Evolutionary conservation across 2,329 filamentous ascomycete species (phyloP), one percentile per base, ranked within the genome.

Genomic region (Penicillium sp.): DNA sequence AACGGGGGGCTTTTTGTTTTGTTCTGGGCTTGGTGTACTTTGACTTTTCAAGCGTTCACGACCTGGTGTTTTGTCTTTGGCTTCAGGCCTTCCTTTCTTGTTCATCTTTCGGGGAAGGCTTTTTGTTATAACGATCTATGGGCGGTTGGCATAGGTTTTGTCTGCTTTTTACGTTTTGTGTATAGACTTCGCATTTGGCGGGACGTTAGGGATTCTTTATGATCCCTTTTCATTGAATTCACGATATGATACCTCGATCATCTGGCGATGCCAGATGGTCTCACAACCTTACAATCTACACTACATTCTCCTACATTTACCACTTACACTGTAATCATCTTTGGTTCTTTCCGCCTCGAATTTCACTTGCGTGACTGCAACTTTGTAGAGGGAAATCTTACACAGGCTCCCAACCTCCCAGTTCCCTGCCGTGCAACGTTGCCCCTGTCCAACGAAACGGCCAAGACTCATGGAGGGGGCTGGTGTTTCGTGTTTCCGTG

Each of bases 241-340:
- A 56, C 42, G 55, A 59, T 56, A 60, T 57, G 58, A 60, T 61
- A 61, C 57, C 58, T 54, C 42, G 25, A 33, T 22, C 16, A 44
- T 25, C 30, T 42, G 50, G 52, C 46, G 40, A 46, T 40, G 54
- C 46, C 49, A 56, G 42, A 41, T 53, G 27, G 50, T 25, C 41
- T 38, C 4, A 37, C 16, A 22, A 22, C 19, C n/a, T n/a, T n/a
- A 22, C 19, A 44, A 40, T 46, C 25, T 40, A 49, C 46, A 45
- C 28, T 56, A 42, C 42, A 42, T 40, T 25, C 31, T 19, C 16
- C 19, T 16, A 30, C 22, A 22, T 22, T 22, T 22, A 22, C n/a
- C 25, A 8, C 14, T 43, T 18, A 25, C 22, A 5, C 7, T 8
- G 22, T 25, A 16, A 7, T 18, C n/a, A 18, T 34, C 5, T 35